Percentiles rank a stretch among this genome's conserved stretches.
Evolutionary conservation across 352 stramenopile genomes (phyloP).

Genomic region (Globisporangium irregulare): DNA sequence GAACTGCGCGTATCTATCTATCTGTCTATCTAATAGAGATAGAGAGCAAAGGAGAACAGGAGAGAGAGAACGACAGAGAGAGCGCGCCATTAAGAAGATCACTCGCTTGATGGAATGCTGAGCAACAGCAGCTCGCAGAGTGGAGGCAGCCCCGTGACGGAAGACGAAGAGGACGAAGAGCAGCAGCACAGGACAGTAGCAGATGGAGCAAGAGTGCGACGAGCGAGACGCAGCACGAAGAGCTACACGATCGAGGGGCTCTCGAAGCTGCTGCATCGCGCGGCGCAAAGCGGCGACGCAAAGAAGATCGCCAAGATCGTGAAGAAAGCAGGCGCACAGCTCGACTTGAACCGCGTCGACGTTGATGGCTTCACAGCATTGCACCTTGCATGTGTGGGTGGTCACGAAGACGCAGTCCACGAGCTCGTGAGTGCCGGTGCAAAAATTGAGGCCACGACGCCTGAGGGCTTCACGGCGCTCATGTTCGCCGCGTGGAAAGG

Average conservation of each 20-base stretch:
- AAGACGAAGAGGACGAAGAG: constrained; percentile 35
- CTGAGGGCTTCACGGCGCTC: constrained; percentile 55
- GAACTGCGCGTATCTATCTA: not conserved
- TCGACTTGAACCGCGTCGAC: constrained; percentile 31
- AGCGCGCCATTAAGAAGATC: not conserved
- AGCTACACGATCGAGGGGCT: constrained; percentile 20
- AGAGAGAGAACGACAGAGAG: not conserved
- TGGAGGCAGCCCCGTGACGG: constrained; percentile 54
- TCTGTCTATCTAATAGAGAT: not conserved
- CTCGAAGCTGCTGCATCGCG: constrained; percentile 35
- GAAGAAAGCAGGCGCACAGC: constrained; percentile 27
- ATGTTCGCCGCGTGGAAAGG: constrained; percentile 53
- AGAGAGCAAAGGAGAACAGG: no score
- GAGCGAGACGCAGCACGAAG: constrained; percentile 5
- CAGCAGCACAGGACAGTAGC: not conserved
- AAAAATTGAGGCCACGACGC: constrained; percentile 38
- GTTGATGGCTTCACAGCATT: constrained; percentile 62
- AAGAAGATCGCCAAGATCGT: constrained; percentile 49
- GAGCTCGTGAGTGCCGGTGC: constrained; percentile 40
- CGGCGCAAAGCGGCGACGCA: constrained; percentile 41
- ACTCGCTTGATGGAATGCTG: constrained; percentile 13
- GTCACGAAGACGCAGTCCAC: constrained; percentile 39
- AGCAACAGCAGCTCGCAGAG: constrained; percentile 42
- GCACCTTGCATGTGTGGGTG: constrained; percentile 53
- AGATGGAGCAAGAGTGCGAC: not conserved